Percentiles rank a stretch among this genome's conserved stretches.
These are phyloP conservation scores for Claviceps monticola DNA, from an alignment of 2,329 filamentous ascomycete genomes.

Conservation along the genomic window DNA sequence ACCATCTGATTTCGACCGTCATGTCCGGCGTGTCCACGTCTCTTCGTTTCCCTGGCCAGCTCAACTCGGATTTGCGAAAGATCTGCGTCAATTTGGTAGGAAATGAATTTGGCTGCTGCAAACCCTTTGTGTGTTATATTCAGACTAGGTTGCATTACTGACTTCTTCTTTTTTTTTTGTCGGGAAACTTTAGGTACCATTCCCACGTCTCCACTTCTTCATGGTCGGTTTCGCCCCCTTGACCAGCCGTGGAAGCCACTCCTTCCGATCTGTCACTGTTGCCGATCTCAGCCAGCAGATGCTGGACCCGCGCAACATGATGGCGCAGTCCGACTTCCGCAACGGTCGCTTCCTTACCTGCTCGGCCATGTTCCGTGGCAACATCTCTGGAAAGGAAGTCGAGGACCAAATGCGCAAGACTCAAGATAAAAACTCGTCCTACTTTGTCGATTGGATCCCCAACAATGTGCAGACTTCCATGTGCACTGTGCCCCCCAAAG, in stretches of 20 bases:
- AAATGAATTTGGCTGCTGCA: not conserved
- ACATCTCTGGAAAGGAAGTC: constrained; percentile 99
- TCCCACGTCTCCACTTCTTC: constrained; percentile 99
- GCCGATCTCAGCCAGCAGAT: constrained; percentile 99
- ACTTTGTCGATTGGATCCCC: constrained; percentile 99
- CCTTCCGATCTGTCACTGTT: constrained; percentile 93
- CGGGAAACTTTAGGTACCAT: constrained; percentile 53
- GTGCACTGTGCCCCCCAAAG: constrained; percentile 93
- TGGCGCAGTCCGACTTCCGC: constrained; percentile 99
- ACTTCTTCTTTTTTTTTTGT: not conserved
- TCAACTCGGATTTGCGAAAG: constrained; percentile 99
- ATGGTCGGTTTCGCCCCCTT: constrained; percentile 99
- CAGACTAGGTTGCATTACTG: not conserved
- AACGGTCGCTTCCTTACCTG: constrained; percentile 99
- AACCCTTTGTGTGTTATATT: not conserved
- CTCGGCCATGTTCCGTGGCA: constrained; percentile 98
- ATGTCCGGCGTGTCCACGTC: constrained; percentile 99
- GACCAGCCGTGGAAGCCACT: constrained; percentile 69
- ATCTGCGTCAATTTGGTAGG: constrained; percentile 81
- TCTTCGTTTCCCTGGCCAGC: constrained; percentile 96
- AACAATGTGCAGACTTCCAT: constrained; percentile 99
- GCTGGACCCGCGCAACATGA: constrained; percentile 99
- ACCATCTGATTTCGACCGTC: constrained; percentile 97
- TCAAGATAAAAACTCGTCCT: constrained; percentile 98
- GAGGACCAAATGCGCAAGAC: constrained; percentile 99